Evolutionary conservation across 768 basidiomycete genomes (phyloP).

Genomic region (Psilocybe cyanescens): DNA sequence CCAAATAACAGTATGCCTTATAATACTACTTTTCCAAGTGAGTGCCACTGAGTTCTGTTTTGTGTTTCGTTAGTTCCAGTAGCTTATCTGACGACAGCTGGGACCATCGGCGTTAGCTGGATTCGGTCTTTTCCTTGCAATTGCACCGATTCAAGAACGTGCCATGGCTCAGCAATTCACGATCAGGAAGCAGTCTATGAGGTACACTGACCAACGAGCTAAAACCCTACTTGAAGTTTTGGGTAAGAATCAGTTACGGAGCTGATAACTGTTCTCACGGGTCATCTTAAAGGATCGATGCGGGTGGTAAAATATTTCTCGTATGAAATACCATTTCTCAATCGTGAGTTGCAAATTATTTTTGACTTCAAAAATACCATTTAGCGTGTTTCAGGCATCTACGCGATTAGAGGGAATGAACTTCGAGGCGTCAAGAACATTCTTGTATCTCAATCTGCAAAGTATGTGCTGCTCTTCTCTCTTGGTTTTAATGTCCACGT

Average conservation of each 20-base stretch:
- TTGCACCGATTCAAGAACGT: conserved; percentile 65
- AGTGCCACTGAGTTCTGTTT: background rate
- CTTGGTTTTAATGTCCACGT: conserved; percentile 11
- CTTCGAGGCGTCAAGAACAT: conserved; percentile 60
- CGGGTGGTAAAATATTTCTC: conserved; percentile 79
- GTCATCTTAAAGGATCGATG: conserved; percentile 50
- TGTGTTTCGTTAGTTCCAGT: background rate
- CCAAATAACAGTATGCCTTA: conserved; percentile 61
- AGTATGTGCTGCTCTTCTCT: conserved; percentile 39
- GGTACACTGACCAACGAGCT: conserved; percentile 65
- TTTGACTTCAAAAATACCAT: conserved; percentile 23
- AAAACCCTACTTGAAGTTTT: conserved; percentile 70
- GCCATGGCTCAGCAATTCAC: conserved; percentile 63
- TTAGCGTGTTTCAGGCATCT: conserved; percentile 43
- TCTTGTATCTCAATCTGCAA: conserved; percentile 62
- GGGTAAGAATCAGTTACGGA: conserved; percentile 32
- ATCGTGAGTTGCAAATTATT: conserved; percentile 42
- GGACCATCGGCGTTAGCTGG: conserved; percentile 74
- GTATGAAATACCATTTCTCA: conserved; percentile 70
- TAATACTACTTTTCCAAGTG: conserved; percentile 63
- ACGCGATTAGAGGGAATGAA: conserved; percentile 55
- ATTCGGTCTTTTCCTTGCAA: conserved; percentile 64
- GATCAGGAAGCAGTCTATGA: conserved; percentile 57
- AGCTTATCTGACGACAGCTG: conserved; percentile 40
- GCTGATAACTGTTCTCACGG: background rate